phyloP scores from a whole-genome alignment of 1,284 basidiomycete species.

The Sphagnurus paluster region DNA sequence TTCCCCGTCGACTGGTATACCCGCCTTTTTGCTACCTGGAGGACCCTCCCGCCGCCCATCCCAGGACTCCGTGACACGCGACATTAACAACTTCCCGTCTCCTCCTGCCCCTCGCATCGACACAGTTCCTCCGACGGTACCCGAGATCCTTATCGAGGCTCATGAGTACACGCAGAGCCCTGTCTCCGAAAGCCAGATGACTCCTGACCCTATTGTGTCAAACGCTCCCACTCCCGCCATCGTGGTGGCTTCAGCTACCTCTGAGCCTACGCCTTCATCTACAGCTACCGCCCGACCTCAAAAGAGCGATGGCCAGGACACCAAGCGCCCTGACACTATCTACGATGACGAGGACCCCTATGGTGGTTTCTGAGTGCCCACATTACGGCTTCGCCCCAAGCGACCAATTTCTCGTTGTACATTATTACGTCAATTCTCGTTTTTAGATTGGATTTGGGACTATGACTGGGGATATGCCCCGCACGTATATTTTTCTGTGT shows the following conservation, averaged over 20 bases:
- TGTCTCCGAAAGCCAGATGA: slow-evolving; percentile 27
- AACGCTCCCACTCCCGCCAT: background rate
- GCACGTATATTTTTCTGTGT: no score
- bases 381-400: background rate
- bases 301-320: no score
- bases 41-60: slow-evolving; percentile 15
- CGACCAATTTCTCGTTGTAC: slow-evolving; percentile 2
- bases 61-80: slow-evolving; percentile 11
- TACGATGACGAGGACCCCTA: slow-evolving; percentile 29
- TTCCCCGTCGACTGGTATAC: slow-evolving; percentile 20
- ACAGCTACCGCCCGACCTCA: slow-evolving; percentile 1
- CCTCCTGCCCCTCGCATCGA: slow-evolving; percentile 47
- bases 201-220: slow-evolving; percentile 27
- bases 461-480: no score
- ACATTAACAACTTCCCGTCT: slow-evolving; percentile 34
- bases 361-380: slow-evolving; percentile 21
- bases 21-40: slow-evolving; percentile 13
- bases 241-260: background rate
- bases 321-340: slow-evolving; percentile 25
- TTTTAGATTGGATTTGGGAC: background rate
- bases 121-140: slow-evolving; percentile 52
- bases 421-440: no score
- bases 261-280: background rate
- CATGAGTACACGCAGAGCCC: slow-evolving; percentile 14
- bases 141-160: slow-evolving; percentile 51